Conservation (phyloP, 2,329 filamentous ascomycete genomes). For the Fusarium denticulatum region DNA sequence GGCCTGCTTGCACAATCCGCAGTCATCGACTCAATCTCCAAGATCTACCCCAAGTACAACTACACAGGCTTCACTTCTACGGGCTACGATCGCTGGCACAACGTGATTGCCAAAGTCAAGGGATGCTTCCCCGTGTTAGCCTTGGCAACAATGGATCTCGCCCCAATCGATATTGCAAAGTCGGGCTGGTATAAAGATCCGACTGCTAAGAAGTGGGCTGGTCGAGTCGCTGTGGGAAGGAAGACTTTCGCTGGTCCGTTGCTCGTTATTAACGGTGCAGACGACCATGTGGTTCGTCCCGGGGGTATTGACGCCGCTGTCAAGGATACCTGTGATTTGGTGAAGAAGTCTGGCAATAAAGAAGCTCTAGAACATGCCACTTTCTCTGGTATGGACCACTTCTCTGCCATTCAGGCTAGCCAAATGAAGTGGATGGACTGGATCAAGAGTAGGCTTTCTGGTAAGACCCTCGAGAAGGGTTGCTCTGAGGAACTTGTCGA, state of each 20-base stretch:
- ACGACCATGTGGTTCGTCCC: conserved; percentile 12
- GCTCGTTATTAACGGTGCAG: background rate
- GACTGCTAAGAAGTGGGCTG: background rate
- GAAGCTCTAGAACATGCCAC: conserved; percentile 2
- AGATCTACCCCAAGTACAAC: conserved; percentile 23
- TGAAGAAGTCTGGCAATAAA: background rate
- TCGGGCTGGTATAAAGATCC: background rate
- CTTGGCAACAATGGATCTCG: background rate
- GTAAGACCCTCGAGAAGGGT: background rate
- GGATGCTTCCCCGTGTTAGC: conserved; percentile 20
- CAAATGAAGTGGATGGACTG: conserved; percentile 24
- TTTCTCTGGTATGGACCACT: conserved; percentile 18
- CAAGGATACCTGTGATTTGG: background rate
- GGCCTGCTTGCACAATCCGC: conserved; percentile 5
- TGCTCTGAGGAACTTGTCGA: background rate
- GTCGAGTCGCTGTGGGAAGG: background rate
- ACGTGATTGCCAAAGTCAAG: conserved; percentile 10
- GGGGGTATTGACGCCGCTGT: conserved; percentile 5
- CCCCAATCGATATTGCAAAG: background rate
- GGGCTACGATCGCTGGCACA: conserved; percentile 26
- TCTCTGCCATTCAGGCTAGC: conserved; percentile 25
- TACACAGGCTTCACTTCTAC: conserved; percentile 13
- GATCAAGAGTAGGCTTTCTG: conserved; percentile 26
- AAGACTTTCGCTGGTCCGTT: background rate
- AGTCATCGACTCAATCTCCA: conserved; percentile 17